Conservation (phyloP, 129 eudicot species). For the Cynara cardunculus region DNA sequence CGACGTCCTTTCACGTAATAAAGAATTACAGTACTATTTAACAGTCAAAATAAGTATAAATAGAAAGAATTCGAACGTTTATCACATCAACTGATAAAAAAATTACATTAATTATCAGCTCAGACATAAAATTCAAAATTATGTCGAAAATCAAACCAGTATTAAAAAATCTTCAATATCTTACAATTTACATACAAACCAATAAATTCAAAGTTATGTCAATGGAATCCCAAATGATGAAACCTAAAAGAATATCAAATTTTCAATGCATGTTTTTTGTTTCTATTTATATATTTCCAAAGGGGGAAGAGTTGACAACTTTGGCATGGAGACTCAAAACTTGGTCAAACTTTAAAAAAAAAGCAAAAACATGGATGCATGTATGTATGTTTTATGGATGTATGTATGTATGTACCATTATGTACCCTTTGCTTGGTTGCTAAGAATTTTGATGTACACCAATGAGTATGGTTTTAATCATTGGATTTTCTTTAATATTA, state of each 20-base stretch:
- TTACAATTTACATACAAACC: too few relatives aligned
- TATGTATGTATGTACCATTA: constrained; percentile 6
- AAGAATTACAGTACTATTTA: too few relatives aligned
- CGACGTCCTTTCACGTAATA: too few relatives aligned
- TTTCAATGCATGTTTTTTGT: background rate
- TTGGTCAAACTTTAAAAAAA: background rate
- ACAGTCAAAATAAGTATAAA: too few relatives aligned
- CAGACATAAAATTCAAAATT: too few relatives aligned
- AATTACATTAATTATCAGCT: too few relatives aligned
- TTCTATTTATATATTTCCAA: background rate
- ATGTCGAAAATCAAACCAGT: too few relatives aligned
- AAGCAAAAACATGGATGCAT: constrained; percentile 9
- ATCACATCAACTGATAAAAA: too few relatives aligned
- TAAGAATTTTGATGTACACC: constrained; percentile 25
- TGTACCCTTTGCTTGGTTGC: constrained; percentile 41
- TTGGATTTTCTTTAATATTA: constrained; percentile 10
- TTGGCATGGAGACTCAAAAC: constrained; percentile 8
- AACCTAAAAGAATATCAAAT: background rate
- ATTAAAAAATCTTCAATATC: too few relatives aligned
- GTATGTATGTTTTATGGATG: constrained; percentile 10
- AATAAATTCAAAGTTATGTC: background rate
- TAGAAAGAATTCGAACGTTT: too few relatives aligned
- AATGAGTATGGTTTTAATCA: constrained; percentile 32
- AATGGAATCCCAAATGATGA: background rate
- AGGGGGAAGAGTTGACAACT: constrained; percentile 23